Base-by-base conservation (phyloP, 2,329 filamentous ascomycete species). In the Stemphylium vesicarium region DNA sequence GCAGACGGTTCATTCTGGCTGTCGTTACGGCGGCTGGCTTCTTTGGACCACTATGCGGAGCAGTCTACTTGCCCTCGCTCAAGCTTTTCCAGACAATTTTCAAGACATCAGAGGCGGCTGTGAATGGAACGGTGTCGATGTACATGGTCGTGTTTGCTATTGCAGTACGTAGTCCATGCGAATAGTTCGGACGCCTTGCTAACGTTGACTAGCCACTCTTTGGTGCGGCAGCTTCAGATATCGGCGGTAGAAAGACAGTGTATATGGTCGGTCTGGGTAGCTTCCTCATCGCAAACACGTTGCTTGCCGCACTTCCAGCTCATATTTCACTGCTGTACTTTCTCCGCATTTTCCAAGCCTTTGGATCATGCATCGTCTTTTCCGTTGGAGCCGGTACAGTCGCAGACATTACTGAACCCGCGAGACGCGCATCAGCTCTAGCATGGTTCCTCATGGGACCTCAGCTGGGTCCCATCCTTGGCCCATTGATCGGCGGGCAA, bases 101-200 rank as follows among this genome's bases (percentile, higher is more conserved):
- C 53, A 58, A 73, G 7, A 68, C 69, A 5, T 71, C 69, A 7
- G 62, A 64, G 22, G 72, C 74, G 5, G 70, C 65, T 2, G 75
- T 80, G 33, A 80, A 80, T 58, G 77, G 71, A 3, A 79, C 79
- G 0, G 77, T 80, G n/a, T 74, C 75, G 0, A 73, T 80, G 4
- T 81, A 79, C 59, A 79, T 78, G 76, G 67, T 74, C 9, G 71
- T 78, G 0, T 80, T 80, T 52, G 78, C 77, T 13, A 46, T 80
- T 13, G 73, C 72, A 35, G 59, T 68, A 62, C 15, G 59, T 64
- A 6, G 8, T 24, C 15, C 29, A 16, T 16, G 4, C 16, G 5
- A 13, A 44, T 2, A 39, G 0, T 22, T 36, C 4, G 4, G 16
- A 24, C 10, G 16, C 15, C 29, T 33, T 4, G 35, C 62, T 67